These are phyloP conservation scores for Hyphopichia burtonii DNA, from an alignment of 1,139 yeast genomes.

Conservation along the genomic window DNA sequence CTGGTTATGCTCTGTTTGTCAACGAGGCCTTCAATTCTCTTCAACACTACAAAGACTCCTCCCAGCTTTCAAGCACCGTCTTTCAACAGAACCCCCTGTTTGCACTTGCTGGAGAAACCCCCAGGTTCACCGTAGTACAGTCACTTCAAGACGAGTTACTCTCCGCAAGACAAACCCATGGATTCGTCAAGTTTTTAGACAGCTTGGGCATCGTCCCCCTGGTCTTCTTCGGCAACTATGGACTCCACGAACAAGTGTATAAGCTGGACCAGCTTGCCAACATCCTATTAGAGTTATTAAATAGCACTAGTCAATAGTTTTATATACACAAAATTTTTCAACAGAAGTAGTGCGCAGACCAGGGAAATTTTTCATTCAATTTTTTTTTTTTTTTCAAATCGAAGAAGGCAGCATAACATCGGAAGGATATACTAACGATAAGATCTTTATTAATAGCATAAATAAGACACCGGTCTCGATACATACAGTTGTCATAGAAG, in stretches of 20 bases:
- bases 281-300: conserved; percentile 6
- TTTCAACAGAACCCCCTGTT: background rate
- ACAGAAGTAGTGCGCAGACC: background rate
- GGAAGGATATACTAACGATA: background rate
- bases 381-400: background rate
- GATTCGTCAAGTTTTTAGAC: conserved; percentile 16
- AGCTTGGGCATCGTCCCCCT: conserved; percentile 5
- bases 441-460: background rate
- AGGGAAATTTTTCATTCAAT: background rate
- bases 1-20: conserved; percentile 28
- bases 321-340: too few species aligned
- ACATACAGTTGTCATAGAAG: background rate
- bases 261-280: conserved; percentile 19
- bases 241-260: conserved; percentile 36
- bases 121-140: conserved; percentile 20
- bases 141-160: conserved; percentile 37
- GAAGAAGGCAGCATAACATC: background rate
- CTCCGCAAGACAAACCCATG: conserved; percentile 22
- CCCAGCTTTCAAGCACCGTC: conserved; percentile 20
- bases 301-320: background rate
- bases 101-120: background rate
- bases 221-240: conserved; percentile 23
- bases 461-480: background rate
- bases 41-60: conserved; percentile 20
- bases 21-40: conserved; percentile 29